These are phyloP conservation scores for Thyridium curvatum DNA, from an alignment of 2,329 filamentous ascomycete genomes.

Conservation along the genomic window DNA sequence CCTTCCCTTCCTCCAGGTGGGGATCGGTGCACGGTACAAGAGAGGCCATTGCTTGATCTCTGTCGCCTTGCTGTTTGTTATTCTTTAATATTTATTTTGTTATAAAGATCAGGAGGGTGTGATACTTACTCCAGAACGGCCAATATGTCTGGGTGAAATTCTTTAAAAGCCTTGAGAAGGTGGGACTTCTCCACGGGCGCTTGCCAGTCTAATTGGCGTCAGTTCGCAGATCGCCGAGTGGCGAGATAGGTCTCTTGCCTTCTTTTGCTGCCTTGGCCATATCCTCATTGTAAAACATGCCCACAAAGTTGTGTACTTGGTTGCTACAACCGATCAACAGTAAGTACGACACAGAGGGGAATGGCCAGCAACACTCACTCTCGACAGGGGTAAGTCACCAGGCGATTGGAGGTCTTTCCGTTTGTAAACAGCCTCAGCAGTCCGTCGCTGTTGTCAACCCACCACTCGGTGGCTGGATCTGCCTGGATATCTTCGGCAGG, in stretches of 20 bases:
- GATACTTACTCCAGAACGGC: conserved; percentile 18
- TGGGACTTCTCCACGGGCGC: conserved; percentile 19
- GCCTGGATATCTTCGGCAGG: conserved; percentile 17
- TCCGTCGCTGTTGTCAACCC: conserved; percentile 18
- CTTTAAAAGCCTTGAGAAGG: conserved; percentile 18
- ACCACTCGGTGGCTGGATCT: conserved; percentile 22
- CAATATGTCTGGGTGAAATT: conserved; percentile 17
- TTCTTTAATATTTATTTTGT: neutral
- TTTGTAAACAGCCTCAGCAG: conserved; percentile 16
- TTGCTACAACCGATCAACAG: no score
- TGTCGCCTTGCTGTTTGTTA: conserved; percentile 20
- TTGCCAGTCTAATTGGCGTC: conserved; percentile 19
- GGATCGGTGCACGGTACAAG: conserved; percentile 23
- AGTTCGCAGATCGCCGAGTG: neutral
- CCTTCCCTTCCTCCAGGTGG: conserved; percentile 22
- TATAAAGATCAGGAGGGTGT: neutral
- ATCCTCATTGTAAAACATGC: conserved; percentile 20
- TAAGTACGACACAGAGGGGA: neutral
- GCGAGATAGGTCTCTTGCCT: no score
- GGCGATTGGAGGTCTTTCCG: conserved; percentile 13
- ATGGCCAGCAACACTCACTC: conserved; percentile 12
- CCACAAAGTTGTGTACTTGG: conserved; percentile 26
- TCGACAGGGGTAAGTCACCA: conserved; percentile 26
- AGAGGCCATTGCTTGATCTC: conserved; percentile 27
- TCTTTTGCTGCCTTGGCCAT: conserved; percentile 8